A percentile compares a stretch with the other conserved stretches of the same genome.
Conservation (phyloP, 306 rosid species). For the Cicer pinnatifidum region DNA sequence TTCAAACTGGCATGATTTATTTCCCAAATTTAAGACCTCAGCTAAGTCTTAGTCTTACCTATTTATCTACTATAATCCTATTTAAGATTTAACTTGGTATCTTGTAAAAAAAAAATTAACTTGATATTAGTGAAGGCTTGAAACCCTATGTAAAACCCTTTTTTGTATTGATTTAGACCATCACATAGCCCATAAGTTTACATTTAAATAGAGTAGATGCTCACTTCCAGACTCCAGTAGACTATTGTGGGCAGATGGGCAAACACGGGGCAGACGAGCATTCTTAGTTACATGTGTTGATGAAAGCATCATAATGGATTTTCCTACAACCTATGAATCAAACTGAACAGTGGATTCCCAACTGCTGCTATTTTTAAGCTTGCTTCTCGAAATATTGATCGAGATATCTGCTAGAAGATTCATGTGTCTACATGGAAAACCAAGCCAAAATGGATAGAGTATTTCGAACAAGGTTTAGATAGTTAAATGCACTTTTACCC, state of each 20-base stretch:
- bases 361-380: not conserved
- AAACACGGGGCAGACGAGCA: not conserved
- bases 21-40: not conserved
- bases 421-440: not conserved
- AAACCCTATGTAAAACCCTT: not conserved
- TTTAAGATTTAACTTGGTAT: too few relatives aligned
- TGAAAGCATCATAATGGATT: constrained; percentile 3
- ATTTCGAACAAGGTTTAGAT: not conserved
- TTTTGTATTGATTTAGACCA: not conserved
- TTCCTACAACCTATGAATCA: not conserved
- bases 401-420: not conserved
- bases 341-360: not conserved
- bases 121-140: not conserved
- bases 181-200: not conserved
- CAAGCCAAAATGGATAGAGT: not conserved
- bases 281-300: not conserved
- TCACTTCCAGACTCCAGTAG: too few relatives aligned
- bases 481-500: not conserved
- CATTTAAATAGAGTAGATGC: not conserved
- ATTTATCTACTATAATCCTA: too few relatives aligned
- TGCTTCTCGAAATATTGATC: not conserved
- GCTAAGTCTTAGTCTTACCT: not conserved
- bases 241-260: too few relatives aligned
- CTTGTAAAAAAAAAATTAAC: not conserved
- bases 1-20: not conserved